Evolutionary conservation across 177 flowering plant genomes (phyloP), one percentile per base, ranked within the genome.

Genomic region (Tripterygium wilfordii): DNA sequence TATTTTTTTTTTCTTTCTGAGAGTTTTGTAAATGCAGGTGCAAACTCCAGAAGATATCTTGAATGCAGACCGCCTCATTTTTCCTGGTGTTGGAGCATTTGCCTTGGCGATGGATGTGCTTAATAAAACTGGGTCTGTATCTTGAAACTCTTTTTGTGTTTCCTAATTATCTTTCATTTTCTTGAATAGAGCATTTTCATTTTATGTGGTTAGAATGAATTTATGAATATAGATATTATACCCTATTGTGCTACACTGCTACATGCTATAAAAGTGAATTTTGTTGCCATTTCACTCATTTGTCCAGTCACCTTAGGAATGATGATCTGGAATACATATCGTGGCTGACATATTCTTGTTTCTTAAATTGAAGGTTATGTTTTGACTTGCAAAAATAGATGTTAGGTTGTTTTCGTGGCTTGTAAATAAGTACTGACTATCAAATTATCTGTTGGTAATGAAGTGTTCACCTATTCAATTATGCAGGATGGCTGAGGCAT

Each of bases 1-100:
- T 17, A 10, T 42, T 4, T 38, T 44, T 5, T 41, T 49, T 42
- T 22, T 22, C 2, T 21, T 50, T 49, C 10, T 30, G 33, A 7
- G 33, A 7, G 12, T 30, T 30, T 30, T 7, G 33, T 30, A 30
- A 6, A 42, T 66, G 8, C 46, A 90, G 98, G 98, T 92, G 22
- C 77, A 79, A 79, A 62, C 66, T 45, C 85, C 99, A 14, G 73
- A 79, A 51, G 99, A 92, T 49, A 92, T 92, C 57, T 53, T 82
- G 16, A 79, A 75, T 60, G 99, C 99, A 1, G 58, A 70, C 42
- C 75, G 96, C 21, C 91, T 92, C 37, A 66, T 92, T 26, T 88
- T 92, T 63, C 99, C 97, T 17, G 99, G 99, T 4, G 99, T 92
- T 40, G 99, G 99, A 46, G 99, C 99, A 24, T 92, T 92, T 76